Base-by-base conservation (phyloP, 179 eudicot species). In the Corrigiola litoralis region DNA sequence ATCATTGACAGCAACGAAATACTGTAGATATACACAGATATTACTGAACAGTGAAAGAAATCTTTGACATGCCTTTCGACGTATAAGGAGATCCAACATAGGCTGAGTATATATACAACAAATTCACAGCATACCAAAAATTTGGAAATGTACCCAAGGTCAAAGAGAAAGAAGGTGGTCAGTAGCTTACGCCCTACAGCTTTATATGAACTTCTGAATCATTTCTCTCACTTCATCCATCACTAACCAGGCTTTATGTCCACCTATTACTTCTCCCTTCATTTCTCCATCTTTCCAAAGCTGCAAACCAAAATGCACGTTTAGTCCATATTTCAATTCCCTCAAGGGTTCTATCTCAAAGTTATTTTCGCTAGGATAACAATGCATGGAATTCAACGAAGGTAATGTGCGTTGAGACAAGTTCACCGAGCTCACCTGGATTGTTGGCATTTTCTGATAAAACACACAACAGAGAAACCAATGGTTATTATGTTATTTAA, bases 381-480 rank as follows among this genome's bases (percentile, higher is more conserved):
- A 58, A 29, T 29, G 20, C 16, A 21, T 17, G 11, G 9, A 27
- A 52, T 6, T 4, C 54, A 36, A 37, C 8, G 46, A 53, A 60
- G 42, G 40, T 12, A 59, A 16, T 25, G 13, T 13, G 27, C 24
- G 9, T n/a, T 14, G 10, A 9, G 12, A 38, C 28, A 24, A 72
- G 68, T 52, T 64, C 20, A 70, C 33, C 20, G 27, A 61, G 62
- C 79, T 76, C 58, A 91, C 97, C 91, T 91, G 98, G 57, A 92
- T 85, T 17, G 95, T 85, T 0, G 98, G 98, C 98, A 92, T 92
- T 92, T 92, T 92, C 98, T 89, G 87, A 62, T 52, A 40, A 56
- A 65, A 44, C 41, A 47, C 24, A 61, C 42, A 45, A 66, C 56
- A 70, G 17, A 63, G 37, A 65, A 70, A 38, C 16, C 5, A 6